phyloP scores from a whole-genome alignment of 305 asterid genomes.

The Petunia hybrid region DNA sequence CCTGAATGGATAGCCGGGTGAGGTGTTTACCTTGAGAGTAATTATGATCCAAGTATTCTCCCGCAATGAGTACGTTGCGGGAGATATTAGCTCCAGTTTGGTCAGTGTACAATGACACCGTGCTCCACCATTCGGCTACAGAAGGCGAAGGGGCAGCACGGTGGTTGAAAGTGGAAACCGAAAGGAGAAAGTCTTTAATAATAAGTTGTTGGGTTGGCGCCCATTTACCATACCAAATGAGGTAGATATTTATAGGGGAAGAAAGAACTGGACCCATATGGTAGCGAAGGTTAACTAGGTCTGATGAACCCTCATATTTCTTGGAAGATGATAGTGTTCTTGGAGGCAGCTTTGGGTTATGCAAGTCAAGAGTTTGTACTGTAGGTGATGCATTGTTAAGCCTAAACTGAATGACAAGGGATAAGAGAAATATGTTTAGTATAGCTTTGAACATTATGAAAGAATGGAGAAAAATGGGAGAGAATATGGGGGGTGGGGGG shows the following conservation, averaged over 20 bases:
- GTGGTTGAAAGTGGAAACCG: conserved; percentile 64
- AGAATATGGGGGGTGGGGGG: not conserved
- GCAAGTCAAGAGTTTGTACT: conserved; percentile 26
- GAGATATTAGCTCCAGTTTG: conserved; percentile 88
- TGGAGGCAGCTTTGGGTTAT: conserved; percentile 57
- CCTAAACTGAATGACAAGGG: not conserved
- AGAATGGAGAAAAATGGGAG: not conserved
- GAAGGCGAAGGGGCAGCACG: conserved; percentile 68
- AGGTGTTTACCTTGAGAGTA: conserved; percentile 72
- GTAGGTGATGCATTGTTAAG: conserved; percentile 1
- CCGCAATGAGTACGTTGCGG: conserved; percentile 60
- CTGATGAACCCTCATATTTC: conserved; percentile 79
- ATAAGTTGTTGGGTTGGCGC: conserved; percentile 62
- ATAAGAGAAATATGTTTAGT: not conserved
- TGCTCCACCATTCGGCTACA: conserved; percentile 87
- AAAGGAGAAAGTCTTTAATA: conserved; percentile 77
- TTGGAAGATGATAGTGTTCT: conserved; percentile 55
- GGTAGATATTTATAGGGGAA: conserved; percentile 79
- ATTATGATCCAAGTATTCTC: conserved; percentile 63
- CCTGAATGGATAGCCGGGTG: conserved; percentile 69
- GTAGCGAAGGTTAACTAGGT: conserved; percentile 75
- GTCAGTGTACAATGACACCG: conserved; percentile 74
- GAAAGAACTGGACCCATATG: conserved; percentile 95
- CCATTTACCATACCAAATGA: conserved; percentile 89
- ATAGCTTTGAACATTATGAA: not conserved